Base-by-base conservation (phyloP, 2,329 filamentous ascomycete species). In the Neocucurbitaria cava region DNA sequence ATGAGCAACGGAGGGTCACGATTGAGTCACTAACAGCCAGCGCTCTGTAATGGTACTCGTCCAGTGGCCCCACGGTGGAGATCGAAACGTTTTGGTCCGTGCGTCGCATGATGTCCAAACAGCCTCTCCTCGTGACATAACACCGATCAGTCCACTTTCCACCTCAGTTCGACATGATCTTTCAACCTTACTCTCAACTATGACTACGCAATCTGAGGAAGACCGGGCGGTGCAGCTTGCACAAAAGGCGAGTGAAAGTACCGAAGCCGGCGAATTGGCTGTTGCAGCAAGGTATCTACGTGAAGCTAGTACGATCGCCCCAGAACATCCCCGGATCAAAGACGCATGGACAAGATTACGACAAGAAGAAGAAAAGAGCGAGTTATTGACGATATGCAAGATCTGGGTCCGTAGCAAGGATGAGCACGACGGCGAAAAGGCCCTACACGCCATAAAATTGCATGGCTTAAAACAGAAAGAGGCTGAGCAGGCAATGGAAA, bases 291-390 rank as follows among this genome's bases (percentile, higher is more conserved):
- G 73, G 42, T 70, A 73, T n/a, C 64, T 82, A 50, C 73, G 76
- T 41, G 76, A 81, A 64, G 79, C 79, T 30, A 76, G 75, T 21
- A 73, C 74, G 39, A 70, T 82, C 33, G 75, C 77, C 46, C 75
- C 78, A 28, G 68, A 77, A 13, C 76, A 78, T 61, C 63, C 68
- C 10, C 63, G 70, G 20, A 71, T 82, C 53, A 78, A 76, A 58
- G 70, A 74, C 38, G 73, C 71, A 50, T 78, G 78, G 73, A 56
- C 76, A 21, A 57, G 64, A n/a, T 55, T 82, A 45, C 73, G 74
- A 55, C 67, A 74, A 54, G 73, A 76, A 47, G 73, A 77, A 52
- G 65, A 66, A 15, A 74, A 71, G 46, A 69, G 66, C 31, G 70
- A 74, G 38, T 54, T 78, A 10, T 39, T 76, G 13, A 55, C 56